phyloP scores from a whole-genome alignment of 495 filamentous ascomycete genomes.

The Xylaria palmicola region DNA sequence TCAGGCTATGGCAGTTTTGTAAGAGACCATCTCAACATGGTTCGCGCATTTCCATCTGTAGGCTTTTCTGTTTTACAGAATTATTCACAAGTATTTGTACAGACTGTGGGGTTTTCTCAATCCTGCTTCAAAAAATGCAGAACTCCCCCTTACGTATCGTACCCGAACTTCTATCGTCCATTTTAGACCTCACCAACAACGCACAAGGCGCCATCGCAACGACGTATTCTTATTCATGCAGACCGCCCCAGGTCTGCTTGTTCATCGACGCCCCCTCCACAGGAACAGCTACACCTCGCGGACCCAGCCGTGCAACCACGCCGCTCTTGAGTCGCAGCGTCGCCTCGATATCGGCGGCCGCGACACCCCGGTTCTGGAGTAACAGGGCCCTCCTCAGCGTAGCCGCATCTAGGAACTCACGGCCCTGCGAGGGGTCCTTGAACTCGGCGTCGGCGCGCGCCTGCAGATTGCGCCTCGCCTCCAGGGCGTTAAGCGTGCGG shows the following conservation, averaged over 20 bases:
- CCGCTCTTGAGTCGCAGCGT: conserved; percentile 38
- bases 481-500: conserved; percentile 41
- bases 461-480: conserved; percentile 38
- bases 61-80: not conserved
- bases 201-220: not conserved
- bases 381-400: conserved; percentile 38
- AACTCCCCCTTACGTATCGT: too few species aligned
- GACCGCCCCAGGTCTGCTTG: not conserved
- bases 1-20: not conserved
- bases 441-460: conserved; percentile 39
- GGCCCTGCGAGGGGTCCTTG: conserved; percentile 31
- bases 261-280: not conserved
- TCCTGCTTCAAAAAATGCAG: not conserved
- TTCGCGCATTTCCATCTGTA: not conserved
- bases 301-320: conserved; percentile 39
- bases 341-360: conserved; percentile 36
- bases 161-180: too few species aligned
- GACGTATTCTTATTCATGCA: not conserved
- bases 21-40: not conserved
- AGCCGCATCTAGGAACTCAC: conserved; percentile 40
- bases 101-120: not conserved
- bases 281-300: conserved; percentile 27
- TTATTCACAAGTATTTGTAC: not conserved
- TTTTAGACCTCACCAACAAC: not conserved
- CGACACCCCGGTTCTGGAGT: conserved; percentile 31